Evolutionary conservation across 2,329 filamentous ascomycete genomes (phyloP), one percentile per base, ranked within the genome.

Genomic region (Exophiala dermatitidis): DNA sequence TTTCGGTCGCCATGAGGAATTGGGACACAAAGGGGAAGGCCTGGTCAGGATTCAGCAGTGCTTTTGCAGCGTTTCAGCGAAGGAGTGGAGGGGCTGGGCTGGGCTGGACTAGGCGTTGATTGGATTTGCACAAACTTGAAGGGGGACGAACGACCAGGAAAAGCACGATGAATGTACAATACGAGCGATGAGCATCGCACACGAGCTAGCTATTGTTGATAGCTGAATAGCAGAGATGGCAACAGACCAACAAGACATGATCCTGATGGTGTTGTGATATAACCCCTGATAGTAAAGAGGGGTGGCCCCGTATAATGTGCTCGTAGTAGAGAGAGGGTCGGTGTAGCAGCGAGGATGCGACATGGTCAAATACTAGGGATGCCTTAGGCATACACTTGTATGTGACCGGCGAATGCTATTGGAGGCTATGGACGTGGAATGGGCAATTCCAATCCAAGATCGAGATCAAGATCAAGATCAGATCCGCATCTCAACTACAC

Each of bases 1-100:
- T 19, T 19, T 19, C 19, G 19, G 19, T 19, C 19, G 19, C 19
- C 19, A 19, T 42, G 6, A 9, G 7, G 38, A 41, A 28, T 5
- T 6, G 10, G 36, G 19, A 19, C 19, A 46, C 43, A 12, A 5
- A 8, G 19, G n/a, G 19, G 29, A 34, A 4, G 29, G 29, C 29
- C 29, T 30, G 31, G 44, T 46, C 19, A 12, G 19, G 43, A 30
- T 12, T 46, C 9, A 37, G 44, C 31, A 12, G 37, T 46, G 5
- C 19, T 36, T 28, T 36, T 46, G 5, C 12, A 46, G 44, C 44
- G 32, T 46, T 46, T 19, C 29, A 46, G 44, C 44, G 44, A 32
- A 19, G 12, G 19, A n/a, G 4, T 12, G 7, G 3, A 36, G 19
- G 44, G 44, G 38, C 6, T 19, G 38, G 38, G 9, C 9, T 19